phyloP scores from a whole-genome alignment of 2,329 filamentous ascomycete species.

The Talaromyces piceae region DNA sequence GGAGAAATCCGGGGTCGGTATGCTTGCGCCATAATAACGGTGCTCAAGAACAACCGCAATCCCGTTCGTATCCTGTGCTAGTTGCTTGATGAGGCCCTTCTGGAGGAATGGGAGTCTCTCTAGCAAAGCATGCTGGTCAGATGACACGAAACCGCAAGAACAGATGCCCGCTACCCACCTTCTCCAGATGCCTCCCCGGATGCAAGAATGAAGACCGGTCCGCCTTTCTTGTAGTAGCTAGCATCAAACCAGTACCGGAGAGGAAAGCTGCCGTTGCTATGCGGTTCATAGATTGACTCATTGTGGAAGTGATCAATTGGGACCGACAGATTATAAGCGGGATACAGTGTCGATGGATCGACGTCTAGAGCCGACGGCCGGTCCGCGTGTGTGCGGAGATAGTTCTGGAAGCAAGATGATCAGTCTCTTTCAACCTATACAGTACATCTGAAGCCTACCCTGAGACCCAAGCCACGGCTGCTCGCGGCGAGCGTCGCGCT shows the following conservation, averaged over 20 bases:
- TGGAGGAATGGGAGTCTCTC: constrained; percentile 62
- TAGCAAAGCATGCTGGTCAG: constrained; percentile 16
- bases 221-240: constrained; percentile 65
- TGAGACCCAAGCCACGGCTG: background rate
- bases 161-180: constrained; percentile 11
- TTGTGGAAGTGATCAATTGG: constrained; percentile 79
- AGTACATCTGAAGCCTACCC: background rate
- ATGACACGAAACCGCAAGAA: background rate
- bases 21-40: constrained; percentile 75
- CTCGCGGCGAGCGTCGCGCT: background rate
- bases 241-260: constrained; percentile 81
- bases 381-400: background rate
- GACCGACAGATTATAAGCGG: constrained; percentile 46
- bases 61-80: constrained; percentile 64
- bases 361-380: background rate
- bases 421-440: background rate
- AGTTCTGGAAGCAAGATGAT: background rate
- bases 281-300: constrained; percentile 68
- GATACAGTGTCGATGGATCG: constrained; percentile 27
- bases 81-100: constrained; percentile 66
- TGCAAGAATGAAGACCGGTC: constrained; percentile 71
- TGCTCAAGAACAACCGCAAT: constrained; percentile 78
- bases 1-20: constrained; percentile 59
- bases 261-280: constrained; percentile 59
- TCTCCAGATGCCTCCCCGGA: constrained; percentile 59